Conservation (phyloP, 2,329 filamentous ascomycete genomes). For the Fusarium domesticum region DNA sequence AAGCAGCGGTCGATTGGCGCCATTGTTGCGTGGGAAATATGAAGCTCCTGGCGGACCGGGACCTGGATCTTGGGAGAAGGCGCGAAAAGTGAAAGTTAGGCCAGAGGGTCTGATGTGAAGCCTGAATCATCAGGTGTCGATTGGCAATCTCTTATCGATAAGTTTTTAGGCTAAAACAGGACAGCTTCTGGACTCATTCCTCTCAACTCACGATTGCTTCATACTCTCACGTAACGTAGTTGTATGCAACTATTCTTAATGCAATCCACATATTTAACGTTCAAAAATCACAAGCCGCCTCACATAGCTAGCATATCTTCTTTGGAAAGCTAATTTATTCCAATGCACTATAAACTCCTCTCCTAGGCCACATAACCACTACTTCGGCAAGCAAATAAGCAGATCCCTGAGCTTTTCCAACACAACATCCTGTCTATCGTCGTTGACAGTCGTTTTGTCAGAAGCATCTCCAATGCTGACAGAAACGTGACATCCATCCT, state of each 20-base stretch:
- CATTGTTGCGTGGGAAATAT: conserved; percentile 39
- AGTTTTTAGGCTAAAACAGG: too few relatives aligned
- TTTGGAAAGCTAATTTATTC: too few relatives aligned
- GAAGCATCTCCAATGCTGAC: conserved; percentile 60
- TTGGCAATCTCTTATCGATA: conserved; percentile 24
- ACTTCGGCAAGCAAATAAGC: conserved; percentile 28
- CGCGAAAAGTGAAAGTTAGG: conserved; percentile 27
- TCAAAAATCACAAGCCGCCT: too few relatives aligned
- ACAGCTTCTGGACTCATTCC: too few relatives aligned
- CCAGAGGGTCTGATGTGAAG: conserved; percentile 14
- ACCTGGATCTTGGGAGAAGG: conserved; percentile 11
- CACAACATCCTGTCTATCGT: conserved; percentile 30
- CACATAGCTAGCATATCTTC: too few relatives aligned
- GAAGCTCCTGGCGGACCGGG: conserved; percentile 26
- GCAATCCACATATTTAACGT: too few relatives aligned
- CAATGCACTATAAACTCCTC: neutral
- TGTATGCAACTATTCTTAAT: too few relatives aligned
- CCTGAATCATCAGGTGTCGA: conserved; percentile 23
- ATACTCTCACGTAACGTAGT: too few relatives aligned
- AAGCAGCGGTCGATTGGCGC: conserved; percentile 52
- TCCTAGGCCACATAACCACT: neutral
- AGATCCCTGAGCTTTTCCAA: conserved; percentile 33
- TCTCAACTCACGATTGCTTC: too few relatives aligned
- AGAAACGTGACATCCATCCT: conserved; percentile 56
- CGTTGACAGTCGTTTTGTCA: conserved; percentile 54